phyloP scores from a whole-genome alignment of 2,329 filamentous ascomycete species.

The Niveomyces coronatus region DNA sequence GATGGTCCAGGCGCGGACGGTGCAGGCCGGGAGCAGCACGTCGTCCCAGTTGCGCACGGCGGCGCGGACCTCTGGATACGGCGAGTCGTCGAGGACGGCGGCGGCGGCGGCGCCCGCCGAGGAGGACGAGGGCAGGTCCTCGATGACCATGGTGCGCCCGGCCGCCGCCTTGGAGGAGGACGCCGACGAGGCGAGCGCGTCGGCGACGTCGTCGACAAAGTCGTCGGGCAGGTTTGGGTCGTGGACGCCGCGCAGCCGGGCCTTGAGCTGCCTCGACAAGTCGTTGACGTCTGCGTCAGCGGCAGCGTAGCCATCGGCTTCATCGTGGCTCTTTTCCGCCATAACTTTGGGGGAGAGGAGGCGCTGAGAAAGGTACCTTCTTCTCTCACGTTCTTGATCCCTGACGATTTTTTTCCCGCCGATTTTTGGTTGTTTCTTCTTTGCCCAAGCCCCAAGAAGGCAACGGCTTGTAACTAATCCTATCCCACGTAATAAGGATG shows the following conservation, averaged over 20 bases:
- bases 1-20: slow-evolving; percentile 33
- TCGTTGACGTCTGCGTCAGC: slow-evolving; percentile 2
- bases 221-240: slow-evolving; percentile 35
- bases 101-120: slow-evolving; percentile 47
- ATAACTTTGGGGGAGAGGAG: too few relatives aligned
- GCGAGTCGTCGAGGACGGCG: slow-evolving; percentile 42
- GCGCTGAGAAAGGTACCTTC: too few relatives aligned
- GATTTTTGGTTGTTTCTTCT: too few relatives aligned
- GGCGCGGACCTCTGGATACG: slow-evolving; percentile 10
- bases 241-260: slow-evolving; percentile 38
- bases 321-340: slow-evolving; percentile 3
- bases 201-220: slow-evolving; percentile 47
- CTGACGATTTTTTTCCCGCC: too few relatives aligned
- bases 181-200: slow-evolving; percentile 40
- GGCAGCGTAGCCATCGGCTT: not conserved
- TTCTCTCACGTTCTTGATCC: too few relatives aligned
- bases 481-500: too few relatives aligned
- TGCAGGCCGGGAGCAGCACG: slow-evolving; percentile 17
- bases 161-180: slow-evolving; percentile 47
- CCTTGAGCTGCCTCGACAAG: slow-evolving; percentile 14
- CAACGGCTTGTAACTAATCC: too few relatives aligned
- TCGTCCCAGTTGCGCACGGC: slow-evolving; percentile 9
- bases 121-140: slow-evolving; percentile 40
- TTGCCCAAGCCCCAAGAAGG: too few relatives aligned
- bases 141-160: slow-evolving; percentile 52